Conservation (phyloP, 2,329 filamentous ascomycete species). For the Fusarium succisae region DNA sequence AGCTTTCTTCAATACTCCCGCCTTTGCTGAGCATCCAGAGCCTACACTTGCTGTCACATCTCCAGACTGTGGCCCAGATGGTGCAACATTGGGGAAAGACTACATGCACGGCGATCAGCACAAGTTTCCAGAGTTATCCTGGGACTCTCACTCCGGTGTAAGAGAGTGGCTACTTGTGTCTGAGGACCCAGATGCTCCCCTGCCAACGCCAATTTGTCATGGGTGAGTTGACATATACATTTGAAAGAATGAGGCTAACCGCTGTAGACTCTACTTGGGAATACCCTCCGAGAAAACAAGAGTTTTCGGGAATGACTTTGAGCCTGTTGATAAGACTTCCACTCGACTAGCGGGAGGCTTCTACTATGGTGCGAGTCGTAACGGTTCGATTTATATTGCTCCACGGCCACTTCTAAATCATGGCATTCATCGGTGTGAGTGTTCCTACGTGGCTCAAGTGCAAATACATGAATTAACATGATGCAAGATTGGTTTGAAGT, state of each 20-base stretch:
- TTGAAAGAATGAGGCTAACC: background rate
- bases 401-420: conserved; percentile 60
- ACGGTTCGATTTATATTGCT: conserved; percentile 54
- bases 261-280: conserved; percentile 38
- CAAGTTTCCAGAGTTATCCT: conserved; percentile 53
- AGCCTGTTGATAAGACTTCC: conserved; percentile 40
- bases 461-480: background rate
- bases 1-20: conserved; percentile 49
- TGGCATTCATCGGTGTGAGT: conserved; percentile 60
- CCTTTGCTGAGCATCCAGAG: conserved; percentile 46
- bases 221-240: conserved; percentile 46
- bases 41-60: conserved; percentile 52
- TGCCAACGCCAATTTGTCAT: conserved; percentile 56
- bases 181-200: conserved; percentile 58
- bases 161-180: conserved; percentile 57
- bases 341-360: conserved; percentile 55
- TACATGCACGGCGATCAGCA: conserved; percentile 53
- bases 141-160: conserved; percentile 49
- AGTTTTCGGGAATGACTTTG: conserved; percentile 49
- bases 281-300: conserved; percentile 31
- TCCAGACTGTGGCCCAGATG: conserved; percentile 52
- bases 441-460: background rate
- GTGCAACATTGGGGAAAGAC: conserved; percentile 47
- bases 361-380: conserved; percentile 54
- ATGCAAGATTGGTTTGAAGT: conserved; percentile 58